Conservation (phyloP, 768 basidiomycete genomes). For the Amanita thiersii region DNA sequence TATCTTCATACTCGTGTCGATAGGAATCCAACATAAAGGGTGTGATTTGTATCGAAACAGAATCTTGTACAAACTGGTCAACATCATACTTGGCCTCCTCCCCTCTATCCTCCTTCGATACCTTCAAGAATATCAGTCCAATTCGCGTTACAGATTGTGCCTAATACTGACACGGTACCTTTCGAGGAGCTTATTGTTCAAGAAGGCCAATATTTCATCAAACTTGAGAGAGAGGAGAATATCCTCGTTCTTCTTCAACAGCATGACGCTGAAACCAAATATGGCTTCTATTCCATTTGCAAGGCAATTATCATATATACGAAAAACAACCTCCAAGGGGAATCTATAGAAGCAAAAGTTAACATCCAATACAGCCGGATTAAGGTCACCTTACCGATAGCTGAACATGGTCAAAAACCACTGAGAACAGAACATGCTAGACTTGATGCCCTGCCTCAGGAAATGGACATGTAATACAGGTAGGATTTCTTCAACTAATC, state of each 20-base stretch:
- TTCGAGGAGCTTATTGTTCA: conserved; percentile 80
- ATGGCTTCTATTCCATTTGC: conserved; percentile 97
- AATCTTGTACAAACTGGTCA: conserved; percentile 83
- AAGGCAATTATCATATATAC: conserved; percentile 94
- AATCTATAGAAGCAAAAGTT: conserved; percentile 45
- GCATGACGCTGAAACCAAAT: conserved; percentile 85
- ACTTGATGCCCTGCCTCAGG: conserved; percentile 88
- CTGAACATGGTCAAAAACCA: conserved; percentile 99
- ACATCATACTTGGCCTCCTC: conserved; percentile 46
- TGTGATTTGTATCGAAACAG: conserved; percentile 79
- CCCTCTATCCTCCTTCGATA: conserved; percentile 17
- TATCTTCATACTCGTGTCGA: conserved; percentile 82
- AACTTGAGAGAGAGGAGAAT: conserved; percentile 75
- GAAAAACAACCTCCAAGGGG: conserved; percentile 88
- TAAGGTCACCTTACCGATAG: conserved; percentile 54
- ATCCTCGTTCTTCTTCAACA: conserved; percentile 86
- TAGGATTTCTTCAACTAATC: conserved; percentile 84
- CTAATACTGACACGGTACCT: conserved; percentile 46
- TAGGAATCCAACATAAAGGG: conserved; percentile 95
- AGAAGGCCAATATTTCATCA: conserved; percentile 79
- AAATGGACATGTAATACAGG: conserved; percentile 94
- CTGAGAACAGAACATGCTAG: conserved; percentile 97
- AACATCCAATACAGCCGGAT: background rate
- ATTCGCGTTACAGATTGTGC: background rate
- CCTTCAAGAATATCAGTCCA: conserved; percentile 3